Percentiles rank a stretch among this genome's conserved stretches.
phyloP scores from a whole-genome alignment of 176 grass and related monocot genomes.

The Eleusine coracana region DNA sequence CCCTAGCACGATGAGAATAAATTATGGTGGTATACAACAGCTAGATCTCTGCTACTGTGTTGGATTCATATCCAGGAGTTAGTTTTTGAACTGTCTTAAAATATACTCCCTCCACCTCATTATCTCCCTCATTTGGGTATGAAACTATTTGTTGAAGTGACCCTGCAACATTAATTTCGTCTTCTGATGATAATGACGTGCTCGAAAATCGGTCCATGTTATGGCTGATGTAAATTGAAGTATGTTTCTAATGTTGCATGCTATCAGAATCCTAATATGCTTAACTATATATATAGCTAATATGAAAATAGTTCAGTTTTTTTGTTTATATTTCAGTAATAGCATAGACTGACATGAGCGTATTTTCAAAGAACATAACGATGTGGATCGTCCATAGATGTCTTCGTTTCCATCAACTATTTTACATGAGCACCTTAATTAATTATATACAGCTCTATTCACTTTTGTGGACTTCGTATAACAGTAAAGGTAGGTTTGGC shows the following conservation, averaged over 20 bases:
- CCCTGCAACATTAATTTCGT: not conserved
- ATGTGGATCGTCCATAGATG: not conserved
- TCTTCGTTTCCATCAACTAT: not conserved
- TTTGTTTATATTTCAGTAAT: not conserved
- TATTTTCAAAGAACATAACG: not conserved
- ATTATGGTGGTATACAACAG: not conserved
- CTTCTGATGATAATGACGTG: not conserved
- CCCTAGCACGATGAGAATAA: not conserved
- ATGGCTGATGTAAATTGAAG: not conserved
- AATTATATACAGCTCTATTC: not conserved
- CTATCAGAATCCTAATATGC: not conserved
- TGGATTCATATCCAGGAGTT: conserved; percentile 25
- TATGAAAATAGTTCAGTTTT: not conserved
- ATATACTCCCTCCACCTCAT: no score
- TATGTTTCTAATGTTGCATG: not conserved
- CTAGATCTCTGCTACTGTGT: conserved; percentile 18
- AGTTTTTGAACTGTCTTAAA: conserved; percentile 15
- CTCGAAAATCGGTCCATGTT: not conserved
- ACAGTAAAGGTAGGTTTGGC: conserved; percentile 31
- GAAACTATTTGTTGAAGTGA: not conserved
- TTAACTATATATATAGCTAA: not conserved
- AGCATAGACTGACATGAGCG: no score
- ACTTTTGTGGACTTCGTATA: conserved; percentile 21
- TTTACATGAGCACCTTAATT: not conserved
- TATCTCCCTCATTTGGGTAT: no score